phyloP scores from a whole-genome alignment of 371 early-diverging fungal species.

The Mortierella polycephala region DNA sequence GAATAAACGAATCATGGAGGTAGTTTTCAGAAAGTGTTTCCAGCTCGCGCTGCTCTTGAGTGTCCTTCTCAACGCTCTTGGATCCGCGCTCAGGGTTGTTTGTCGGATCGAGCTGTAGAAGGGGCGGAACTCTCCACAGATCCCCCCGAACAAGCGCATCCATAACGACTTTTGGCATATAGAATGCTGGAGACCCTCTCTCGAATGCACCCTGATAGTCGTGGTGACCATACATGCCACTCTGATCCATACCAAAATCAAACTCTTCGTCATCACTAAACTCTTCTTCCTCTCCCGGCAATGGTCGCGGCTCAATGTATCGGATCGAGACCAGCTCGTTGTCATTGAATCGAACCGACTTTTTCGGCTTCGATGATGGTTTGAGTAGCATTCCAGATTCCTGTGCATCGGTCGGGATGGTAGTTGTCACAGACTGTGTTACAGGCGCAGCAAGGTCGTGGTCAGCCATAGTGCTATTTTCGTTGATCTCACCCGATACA shows the following conservation, averaged over 20 bases:
- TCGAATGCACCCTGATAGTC: neutral
- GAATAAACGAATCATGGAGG: constrained; percentile 33
- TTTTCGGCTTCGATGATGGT: constrained; percentile 17
- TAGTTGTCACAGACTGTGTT: neutral
- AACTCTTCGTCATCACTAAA: neutral
- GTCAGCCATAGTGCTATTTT: too few relatives aligned
- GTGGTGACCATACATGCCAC: neutral
- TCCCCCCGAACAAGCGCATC: constrained; percentile 16
- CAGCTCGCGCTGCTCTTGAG: constrained; percentile 32
- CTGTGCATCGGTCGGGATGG: constrained; percentile 1
- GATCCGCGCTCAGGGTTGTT: constrained; percentile 10
- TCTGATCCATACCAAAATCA: neutral
- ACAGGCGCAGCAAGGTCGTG: neutral
- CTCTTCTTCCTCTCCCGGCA: constrained; percentile 14
- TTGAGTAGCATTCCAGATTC: neutral
- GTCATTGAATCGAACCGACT: constrained; percentile 34
- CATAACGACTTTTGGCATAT: constrained; percentile 3
- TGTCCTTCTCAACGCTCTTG: constrained; percentile 26
- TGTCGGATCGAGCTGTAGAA: constrained; percentile 4
- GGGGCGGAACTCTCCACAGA: constrained; percentile 16
- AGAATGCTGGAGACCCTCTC: constrained; percentile 2
- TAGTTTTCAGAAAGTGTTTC: constrained; percentile 40
- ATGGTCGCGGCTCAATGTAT: constrained; percentile 19
- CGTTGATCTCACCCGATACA: too few relatives aligned
- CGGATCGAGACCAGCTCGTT: constrained; percentile 28